phyloP scores from a whole-genome alignment of 106 monocot genomes.

The Platanthera guangdongensis region DNA sequence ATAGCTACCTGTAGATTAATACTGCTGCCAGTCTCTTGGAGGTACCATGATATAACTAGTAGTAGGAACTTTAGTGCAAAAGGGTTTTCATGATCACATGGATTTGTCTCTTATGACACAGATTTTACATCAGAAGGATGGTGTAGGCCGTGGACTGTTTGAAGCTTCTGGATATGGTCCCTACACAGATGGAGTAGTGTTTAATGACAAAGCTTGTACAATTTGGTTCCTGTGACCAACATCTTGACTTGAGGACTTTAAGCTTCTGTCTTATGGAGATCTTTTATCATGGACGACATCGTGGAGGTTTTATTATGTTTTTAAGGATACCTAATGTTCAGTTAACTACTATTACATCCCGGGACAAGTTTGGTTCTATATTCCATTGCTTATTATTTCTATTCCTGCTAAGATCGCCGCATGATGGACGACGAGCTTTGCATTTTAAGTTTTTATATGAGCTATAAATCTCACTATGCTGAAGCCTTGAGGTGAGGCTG shows the following conservation, averaged over 20 bases:
- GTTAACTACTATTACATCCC: background rate
- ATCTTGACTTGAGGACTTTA: conserved; percentile 3
- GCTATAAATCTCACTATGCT: background rate
- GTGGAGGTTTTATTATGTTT: conserved; percentile 1
- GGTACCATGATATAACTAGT: background rate
- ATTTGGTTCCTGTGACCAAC: conserved; percentile 3
- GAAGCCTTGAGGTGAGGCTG: background rate
- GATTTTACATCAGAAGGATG: conserved; percentile 38
- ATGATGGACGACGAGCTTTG: conserved; percentile 5
- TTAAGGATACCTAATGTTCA: conserved; percentile 4
- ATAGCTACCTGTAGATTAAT: background rate
- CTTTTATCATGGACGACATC: background rate
- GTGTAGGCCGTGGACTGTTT: conserved; percentile 43
- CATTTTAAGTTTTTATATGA: conserved; percentile 3
- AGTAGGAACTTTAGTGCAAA: conserved; percentile 6
- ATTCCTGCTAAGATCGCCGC: background rate
- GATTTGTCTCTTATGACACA: conserved; percentile 56
- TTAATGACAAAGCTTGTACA: background rate
- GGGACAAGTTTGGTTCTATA: conserved; percentile 4
- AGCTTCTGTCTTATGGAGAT: background rate
- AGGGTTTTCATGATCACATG: conserved; percentile 39
- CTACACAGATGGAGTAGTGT: conserved; percentile 34
- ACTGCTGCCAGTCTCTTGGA: background rate
- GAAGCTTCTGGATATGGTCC: conserved; percentile 52
- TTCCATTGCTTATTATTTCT: conserved; percentile 8